Evolutionary conservation across 345 rosid species (phyloP), one percentile per base, ranked within the genome.

Genomic region (Hibiscus mutabilis): DNA sequence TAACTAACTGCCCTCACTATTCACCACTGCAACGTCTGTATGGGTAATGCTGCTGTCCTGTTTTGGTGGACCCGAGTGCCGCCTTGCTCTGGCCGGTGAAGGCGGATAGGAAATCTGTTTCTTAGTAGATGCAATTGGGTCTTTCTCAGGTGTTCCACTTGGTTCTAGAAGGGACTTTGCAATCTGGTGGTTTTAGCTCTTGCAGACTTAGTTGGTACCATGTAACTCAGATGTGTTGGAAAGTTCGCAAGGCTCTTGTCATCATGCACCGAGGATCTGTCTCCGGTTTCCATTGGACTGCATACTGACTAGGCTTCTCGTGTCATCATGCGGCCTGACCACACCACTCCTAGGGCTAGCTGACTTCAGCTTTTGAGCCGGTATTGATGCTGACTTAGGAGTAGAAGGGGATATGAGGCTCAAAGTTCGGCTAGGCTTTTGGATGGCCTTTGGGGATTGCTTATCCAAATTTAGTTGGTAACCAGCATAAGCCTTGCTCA

Each of bases 131-230:
- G 70, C 88, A 0, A 56, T 15, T 0, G 80, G 29, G 25, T 60
- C 83, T 61, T 86, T 90, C 5, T 88, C 97, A 0, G 78, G 77
- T 9, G 86, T 82, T 21, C 86, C 92, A 24, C 81, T 89, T 62
- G 81, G 79, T 62, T 84, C 93, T 2, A 71, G 71, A 71, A 11
- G 3, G 92, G 84, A 31, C 83, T 86, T 60, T 87, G 95, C 35
- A 85, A 37, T 37, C 42, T 37, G 1, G 42, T 79, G 61, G 92
- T 83, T 81, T 86, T 92, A 1, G 97, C 98, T 78, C 86, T 80
- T 66, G 98, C 99, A 60, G 96, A 91, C 74, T 92, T 70, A 0
- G 99, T 96, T 16, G 96, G 84, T 57, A 91, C 90, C 98, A 91
- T 96, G 82, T 92, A 96, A 73, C 98, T 90, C 1, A 91, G 98